Evolutionary conservation across 371 early-diverging fungal species (phyloP).

Genomic region (Mucor ambiguus): DNA sequence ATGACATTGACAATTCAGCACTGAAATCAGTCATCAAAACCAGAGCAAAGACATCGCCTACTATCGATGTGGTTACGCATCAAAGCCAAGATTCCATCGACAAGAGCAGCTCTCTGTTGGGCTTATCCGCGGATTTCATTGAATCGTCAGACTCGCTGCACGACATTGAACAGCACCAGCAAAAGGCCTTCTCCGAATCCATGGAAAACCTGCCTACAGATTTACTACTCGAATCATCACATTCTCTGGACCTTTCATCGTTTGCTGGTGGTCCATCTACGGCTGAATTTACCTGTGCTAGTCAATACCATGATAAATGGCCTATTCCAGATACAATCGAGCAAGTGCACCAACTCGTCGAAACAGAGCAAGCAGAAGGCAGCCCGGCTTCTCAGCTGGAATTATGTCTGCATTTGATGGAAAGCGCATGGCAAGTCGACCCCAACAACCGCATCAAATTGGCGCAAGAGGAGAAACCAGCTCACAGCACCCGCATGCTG

Average conservation of each 20-base stretch:
- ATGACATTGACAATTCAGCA: conserved; percentile 10
- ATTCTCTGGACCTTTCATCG: background rate
- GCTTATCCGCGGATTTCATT: background rate
- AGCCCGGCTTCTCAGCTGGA: conserved; percentile 19
- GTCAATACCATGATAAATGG: conserved; percentile 24
- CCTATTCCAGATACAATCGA: conserved; percentile 28
- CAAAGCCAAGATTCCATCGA: conserved; percentile 4
- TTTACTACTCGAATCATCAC: background rate
- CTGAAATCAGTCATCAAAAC: conserved; percentile 10
- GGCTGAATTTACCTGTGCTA: background rate
- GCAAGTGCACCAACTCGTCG: conserved; percentile 23
- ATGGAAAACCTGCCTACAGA: conserved; percentile 3
- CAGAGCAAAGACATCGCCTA: background rate
- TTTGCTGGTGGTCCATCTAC: background rate
- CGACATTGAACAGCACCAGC: background rate
- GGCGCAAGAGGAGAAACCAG: background rate
- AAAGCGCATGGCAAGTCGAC: conserved; percentile 19
- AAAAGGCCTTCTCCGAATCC: background rate
- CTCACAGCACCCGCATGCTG: background rate
- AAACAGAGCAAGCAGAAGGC: conserved; percentile 23
- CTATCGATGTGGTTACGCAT: conserved; percentile 9
- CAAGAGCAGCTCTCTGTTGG: background rate
- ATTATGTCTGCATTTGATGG: conserved; percentile 26
- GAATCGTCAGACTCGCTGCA: conserved; percentile 11
- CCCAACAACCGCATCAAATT: conserved; percentile 11